Percentiles rank a stretch among this genome's conserved stretches.
phyloP scores from a whole-genome alignment of 495 filamentous ascomycete genomes.

The Barbatosphaeria neglecta region DNA sequence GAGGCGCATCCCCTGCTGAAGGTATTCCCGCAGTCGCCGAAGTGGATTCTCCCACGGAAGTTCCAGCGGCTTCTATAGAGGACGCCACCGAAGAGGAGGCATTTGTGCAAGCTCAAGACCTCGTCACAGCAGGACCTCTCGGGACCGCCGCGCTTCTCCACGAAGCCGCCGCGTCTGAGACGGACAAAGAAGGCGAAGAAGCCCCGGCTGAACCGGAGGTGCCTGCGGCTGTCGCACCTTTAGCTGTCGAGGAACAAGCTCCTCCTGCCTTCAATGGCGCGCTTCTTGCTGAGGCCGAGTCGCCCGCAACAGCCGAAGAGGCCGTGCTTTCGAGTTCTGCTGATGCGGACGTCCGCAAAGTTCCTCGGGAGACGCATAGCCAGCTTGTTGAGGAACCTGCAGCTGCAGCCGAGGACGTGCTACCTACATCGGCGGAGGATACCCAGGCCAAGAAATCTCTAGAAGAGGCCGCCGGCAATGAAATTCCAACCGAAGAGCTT shows the following conservation, averaged over 20 bases:
- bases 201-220: too few relatives aligned
- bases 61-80: neutral
- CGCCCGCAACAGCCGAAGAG: neutral
- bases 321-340: neutral
- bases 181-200: too few relatives aligned
- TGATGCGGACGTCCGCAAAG: neutral
- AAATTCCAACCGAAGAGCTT: neutral
- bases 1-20: neutral
- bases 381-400: neutral
- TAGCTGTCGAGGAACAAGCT: neutral
- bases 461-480: too few relatives aligned
- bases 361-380: neutral
- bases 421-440: too few relatives aligned
- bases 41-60: neutral
- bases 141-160: too few relatives aligned
- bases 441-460: too few relatives aligned
- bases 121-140: too few relatives aligned
- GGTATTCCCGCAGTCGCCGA: conserved; percentile 4
- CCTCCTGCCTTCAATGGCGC: neutral
- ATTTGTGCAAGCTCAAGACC: neutral
- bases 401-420: neutral
- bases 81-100: neutral
- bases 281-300: neutral
- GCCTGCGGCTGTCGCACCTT: too few relatives aligned
- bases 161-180: too few relatives aligned